Evolutionary conservation across 441 rosid genomes (phyloP), one percentile per base, ranked within the genome.

Genomic region (Breynia disticha): DNA sequence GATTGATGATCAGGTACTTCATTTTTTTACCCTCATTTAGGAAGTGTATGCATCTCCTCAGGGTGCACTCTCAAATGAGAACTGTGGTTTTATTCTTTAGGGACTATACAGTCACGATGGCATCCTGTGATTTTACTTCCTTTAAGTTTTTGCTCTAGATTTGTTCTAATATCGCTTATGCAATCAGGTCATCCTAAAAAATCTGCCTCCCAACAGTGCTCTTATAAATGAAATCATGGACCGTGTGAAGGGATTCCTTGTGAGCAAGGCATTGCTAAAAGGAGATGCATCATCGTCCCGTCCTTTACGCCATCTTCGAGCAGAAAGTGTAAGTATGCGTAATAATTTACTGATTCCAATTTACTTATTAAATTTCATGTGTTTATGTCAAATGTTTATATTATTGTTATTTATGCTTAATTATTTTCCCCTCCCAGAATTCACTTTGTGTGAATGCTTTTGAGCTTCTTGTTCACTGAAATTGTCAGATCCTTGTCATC

Each of bases 221-320:
- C 86, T 91, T 52, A 82, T 81, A 65, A 78, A 86, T 17, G 97
- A 91, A 79, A 88, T 91, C 67, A 75, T 79, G 73, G 97, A 88
- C 67, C 87, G 86, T 19, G 97, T 93, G 65, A 88, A 78, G 72
- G 95, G 80, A 11, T 86, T 91, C 76, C 95, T 91, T 44, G 78
- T 79, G 44, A 91, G 90, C 77, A 83, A 76, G 72, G 91, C 83
- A 57, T 73, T 91, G 66, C 70, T 91, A 58, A 86, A 84, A 76
- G 98, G 91, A 70, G 98, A 93, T 71, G 78, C 87, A 52, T 81
- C 87, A 11, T 72, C 86, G 65, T 77, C 95, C 35, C 90, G 67
- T 57, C 76, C 84, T 48, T 62, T 66, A 28, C 95, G 78, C 53
- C 90, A 83, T 65, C 79, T 88, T 58, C 80, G 74, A 50, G 86